Evolutionary conservation across 257 asterid species (phyloP).

Genomic region (Solanum etuberosum): DNA sequence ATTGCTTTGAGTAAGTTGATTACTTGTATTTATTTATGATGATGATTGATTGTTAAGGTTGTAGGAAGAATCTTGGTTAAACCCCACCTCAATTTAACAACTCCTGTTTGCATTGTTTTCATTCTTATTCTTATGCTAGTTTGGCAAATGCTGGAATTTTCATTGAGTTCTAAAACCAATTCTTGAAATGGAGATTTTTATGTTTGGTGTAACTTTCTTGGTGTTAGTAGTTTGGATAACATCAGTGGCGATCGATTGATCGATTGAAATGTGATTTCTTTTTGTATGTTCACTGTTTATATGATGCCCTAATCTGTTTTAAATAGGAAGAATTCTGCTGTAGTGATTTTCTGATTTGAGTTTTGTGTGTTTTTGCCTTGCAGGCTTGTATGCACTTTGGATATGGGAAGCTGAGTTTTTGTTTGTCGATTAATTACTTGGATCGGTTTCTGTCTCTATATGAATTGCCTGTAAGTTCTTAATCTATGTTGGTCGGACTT

Average conservation of each 20-base stretch:
- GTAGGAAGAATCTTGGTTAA: not conserved
- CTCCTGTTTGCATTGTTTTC: not conserved
- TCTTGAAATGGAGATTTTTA: not conserved
- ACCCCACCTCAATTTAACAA: not conserved
- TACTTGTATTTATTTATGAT: not conserved
- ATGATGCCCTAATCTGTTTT: not conserved
- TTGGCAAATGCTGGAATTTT: not conserved
- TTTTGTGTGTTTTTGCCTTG: not conserved
- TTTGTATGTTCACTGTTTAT: not conserved
- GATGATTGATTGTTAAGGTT: not conserved
- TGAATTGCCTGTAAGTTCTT: constrained; percentile 25
- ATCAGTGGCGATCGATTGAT: not conserved
- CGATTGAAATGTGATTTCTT: not conserved
- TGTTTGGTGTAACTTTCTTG: not conserved
- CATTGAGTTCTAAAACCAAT: not conserved
- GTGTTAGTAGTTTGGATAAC: not conserved
- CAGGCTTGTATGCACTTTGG: constrained; percentile 28
- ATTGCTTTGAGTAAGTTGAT: not conserved
- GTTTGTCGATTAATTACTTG: constrained; percentile 19
- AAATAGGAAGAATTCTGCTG: not conserved
- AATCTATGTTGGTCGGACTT: not conserved
- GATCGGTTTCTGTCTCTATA: constrained; percentile 26
- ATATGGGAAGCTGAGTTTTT: constrained; percentile 21
- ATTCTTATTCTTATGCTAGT: not conserved
- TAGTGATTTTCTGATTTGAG: not conserved